Conservation (phyloP, 2,329 filamentous ascomycete species). For the Paecilomyces sp. region DNA sequence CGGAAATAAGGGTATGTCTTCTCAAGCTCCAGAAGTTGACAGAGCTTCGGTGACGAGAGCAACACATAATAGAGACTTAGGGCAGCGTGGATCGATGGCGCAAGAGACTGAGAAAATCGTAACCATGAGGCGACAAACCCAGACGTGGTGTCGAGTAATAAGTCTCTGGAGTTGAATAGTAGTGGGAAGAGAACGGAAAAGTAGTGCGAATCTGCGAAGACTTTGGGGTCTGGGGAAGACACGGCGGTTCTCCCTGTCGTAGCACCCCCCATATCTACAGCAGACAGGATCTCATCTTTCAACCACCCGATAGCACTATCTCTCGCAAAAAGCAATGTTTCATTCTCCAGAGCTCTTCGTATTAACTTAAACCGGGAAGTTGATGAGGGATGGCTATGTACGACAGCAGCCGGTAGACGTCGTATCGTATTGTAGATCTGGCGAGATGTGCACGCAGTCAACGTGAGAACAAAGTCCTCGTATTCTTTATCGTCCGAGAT, state of each 20-base stretch:
- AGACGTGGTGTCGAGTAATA: constrained; percentile 31
- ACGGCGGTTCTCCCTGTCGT: constrained; percentile 1
- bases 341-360: constrained; percentile 48
- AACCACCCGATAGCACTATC: constrained; percentile 54
- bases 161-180: constrained; percentile 43
- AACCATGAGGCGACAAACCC: constrained; percentile 38
- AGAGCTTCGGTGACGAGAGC: constrained; percentile 42
- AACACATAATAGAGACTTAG: constrained; percentile 55
- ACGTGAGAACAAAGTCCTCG: constrained; percentile 43
- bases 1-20: constrained; percentile 26
- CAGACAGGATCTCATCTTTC: constrained; percentile 51
- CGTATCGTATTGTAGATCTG: constrained; percentile 31
- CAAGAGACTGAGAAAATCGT: constrained; percentile 40
- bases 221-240: constrained; percentile 11
- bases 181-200: constrained; percentile 40
- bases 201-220: constrained; percentile 30
- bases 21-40: constrained; percentile 39
- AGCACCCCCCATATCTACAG: constrained; percentile 17
- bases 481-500: constrained; percentile 46
- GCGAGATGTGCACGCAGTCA: constrained; percentile 30
- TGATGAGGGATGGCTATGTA: constrained; percentile 49
- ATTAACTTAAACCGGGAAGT: constrained; percentile 48
- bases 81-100: constrained; percentile 46
- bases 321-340: constrained; percentile 47
- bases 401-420: constrained; percentile 26